Base-by-base conservation (phyloP, 495 filamentous ascomycete genomes). In the Aspergillus baeticus region DNA sequence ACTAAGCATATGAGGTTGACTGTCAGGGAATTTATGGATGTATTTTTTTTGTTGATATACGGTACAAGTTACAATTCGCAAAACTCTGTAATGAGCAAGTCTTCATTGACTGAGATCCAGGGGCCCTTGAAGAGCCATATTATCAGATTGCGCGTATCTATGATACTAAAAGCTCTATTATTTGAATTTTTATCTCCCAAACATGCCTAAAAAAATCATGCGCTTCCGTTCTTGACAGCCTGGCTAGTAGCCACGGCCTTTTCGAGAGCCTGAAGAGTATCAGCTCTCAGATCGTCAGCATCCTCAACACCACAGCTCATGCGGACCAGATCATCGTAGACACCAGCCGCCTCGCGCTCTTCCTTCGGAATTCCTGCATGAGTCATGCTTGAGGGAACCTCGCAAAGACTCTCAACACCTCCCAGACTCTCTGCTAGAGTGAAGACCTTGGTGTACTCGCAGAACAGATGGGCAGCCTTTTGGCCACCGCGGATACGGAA, bases 281-380 rank as follows among this genome's bases (percentile, higher is more conserved):
- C 94, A 20, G 73, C 79, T 63, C 80, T 82, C 59, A 98, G 74
- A 75, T 98, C 94, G 63, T 87, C 86, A 1, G 79, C 84, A 71
- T 98, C 94, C 75, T 98, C 94, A 57, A 98, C 83, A 49, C 94
- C 94, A 67, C 91, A 96, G 78, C 90, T 96, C 45, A 98, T 77
- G 50, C 94, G 82, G 35, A 98, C 88, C n/a, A 98, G 81, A 72
- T 98, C 94, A 67, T 98, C 94, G 65, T 83, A 97, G n/a, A 98
- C 92, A 35, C 94, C 94, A 1, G 90, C 91, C 17, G 83, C 87
- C 78, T 98, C 94, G 43, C 94, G 83, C 75, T 93, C 83, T 41
- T 90, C 91, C 69, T 81, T 81, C 21, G 94, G 94, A 61, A 99
- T 99, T 42, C 93, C 95, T 26, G 89, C 86, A 74, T 99, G 94